Percentiles rank a stretch among this genome's conserved stretches.
phyloP scores from a whole-genome alignment of 768 basidiomycete genomes.

The Tubosaeta brunneosetosa region DNA sequence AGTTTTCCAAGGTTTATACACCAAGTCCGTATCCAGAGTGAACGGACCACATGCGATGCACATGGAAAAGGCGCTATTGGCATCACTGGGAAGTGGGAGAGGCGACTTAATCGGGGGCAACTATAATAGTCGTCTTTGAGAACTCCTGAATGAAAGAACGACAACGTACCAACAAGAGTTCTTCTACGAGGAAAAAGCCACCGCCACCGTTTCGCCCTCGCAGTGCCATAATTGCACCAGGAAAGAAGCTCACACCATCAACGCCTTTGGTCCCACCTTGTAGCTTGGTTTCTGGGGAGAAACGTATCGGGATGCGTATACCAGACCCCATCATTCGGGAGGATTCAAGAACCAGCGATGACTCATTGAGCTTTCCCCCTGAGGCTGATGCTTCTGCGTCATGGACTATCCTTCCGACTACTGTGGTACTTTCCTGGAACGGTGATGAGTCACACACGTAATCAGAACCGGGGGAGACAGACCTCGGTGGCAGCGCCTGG shows the following conservation, averaged over 20 bases:
- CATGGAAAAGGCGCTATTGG: conserved; percentile 54
- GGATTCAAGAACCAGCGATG: conserved; percentile 73
- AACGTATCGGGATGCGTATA: conserved; percentile 63
- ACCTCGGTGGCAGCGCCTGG: conserved; percentile 58
- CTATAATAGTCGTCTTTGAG: conserved; percentile 32
- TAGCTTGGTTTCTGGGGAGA: conserved; percentile 62
- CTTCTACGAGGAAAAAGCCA: conserved; percentile 77
- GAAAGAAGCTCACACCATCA: conserved; percentile 72
- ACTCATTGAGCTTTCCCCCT: conserved; percentile 66
- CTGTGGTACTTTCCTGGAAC: conserved; percentile 54
- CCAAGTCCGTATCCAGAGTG: conserved; percentile 72
- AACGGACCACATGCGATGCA: conserved; percentile 83
- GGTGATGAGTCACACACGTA: neutral
- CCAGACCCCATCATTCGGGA: conserved; percentile 72
- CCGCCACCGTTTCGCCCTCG: conserved; percentile 91
- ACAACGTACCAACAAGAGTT: conserved; percentile 68
- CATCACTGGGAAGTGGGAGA: conserved; percentile 29
- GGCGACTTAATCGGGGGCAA: conserved; percentile 57
- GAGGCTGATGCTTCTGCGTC: conserved; percentile 58
- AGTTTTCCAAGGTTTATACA: conserved; percentile 64
- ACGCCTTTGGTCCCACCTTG: conserved; percentile 59
- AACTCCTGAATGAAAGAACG: neutral
- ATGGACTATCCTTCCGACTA: conserved; percentile 70
- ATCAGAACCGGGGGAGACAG: conserved; percentile 1
- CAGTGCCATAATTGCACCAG: conserved; percentile 81